Base-by-base conservation (phyloP, 2,329 filamentous ascomycete genomes). In the Colletotrichum filicis region DNA sequence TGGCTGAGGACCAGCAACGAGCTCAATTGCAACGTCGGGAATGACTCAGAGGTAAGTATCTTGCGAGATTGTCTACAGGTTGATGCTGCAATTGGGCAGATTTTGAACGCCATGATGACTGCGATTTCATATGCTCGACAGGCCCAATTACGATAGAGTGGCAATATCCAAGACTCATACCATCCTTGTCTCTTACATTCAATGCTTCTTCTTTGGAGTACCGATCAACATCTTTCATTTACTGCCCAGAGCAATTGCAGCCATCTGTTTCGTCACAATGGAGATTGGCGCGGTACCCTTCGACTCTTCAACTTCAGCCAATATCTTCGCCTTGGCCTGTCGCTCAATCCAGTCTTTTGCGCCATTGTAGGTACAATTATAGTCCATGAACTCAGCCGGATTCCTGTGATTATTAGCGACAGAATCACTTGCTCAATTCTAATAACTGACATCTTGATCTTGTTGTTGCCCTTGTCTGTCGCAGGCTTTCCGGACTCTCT, bases 351-450 rank as follows among this genome's bases (percentile, higher is more conserved):
- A 85, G 9, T 83, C 79, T 22, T 71, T 74, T 1, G 81, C 82
- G 0, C 82, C 83, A 42, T 76, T 71, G 71, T 84, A 84, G 12
- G 73, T 73, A 66, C 81, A 84, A 60, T 84, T 84, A 57, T 84
- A 85, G 32, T 84, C 79, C 82, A 84, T 81, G 56, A 84, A 85
- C 71, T 84, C 79, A n/a, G 77, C 81, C 1, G 82, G 81, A 5
- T 80, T 80, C 77, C 83, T 79, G 9, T 1, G 6, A 9, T 24
- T 9, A 53, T 61, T 5, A 49, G 59, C 24, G 28, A 14, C 6
- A 28, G 76, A 78, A 0, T 76, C 78, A 28, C 77, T 0, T 16
- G 37, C 37, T 35, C 5, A 5, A 12, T 12, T 1, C 12, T 16
- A 1, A 46, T 3, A 7, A 35, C 63, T 35, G 5, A 62, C 68